Percentiles rank a stretch among this genome's conserved stretches.
phyloP scores from a whole-genome alignment of 2,329 filamentous ascomycete genomes.

The Pseudogymnoascus sp. region DNA sequence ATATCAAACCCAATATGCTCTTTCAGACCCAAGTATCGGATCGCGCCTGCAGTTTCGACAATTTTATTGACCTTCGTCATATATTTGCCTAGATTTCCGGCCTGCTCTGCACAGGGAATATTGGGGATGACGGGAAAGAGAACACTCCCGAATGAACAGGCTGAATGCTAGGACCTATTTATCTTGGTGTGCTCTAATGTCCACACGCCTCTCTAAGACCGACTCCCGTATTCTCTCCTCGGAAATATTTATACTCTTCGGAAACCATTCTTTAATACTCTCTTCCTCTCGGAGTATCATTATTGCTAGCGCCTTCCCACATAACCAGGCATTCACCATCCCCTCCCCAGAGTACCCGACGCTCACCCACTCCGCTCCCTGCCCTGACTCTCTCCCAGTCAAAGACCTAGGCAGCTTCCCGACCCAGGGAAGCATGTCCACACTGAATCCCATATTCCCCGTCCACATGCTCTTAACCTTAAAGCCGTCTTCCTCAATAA shows the following conservation, averaged over 20 bases:
- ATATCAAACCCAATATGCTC: neutral
- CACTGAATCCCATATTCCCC: slow-evolving; percentile 40
- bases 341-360: slow-evolving; percentile 45
- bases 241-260: neutral
- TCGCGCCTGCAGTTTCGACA: neutral
- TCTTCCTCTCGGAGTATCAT: slow-evolving; percentile 36
- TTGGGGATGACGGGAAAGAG: slow-evolving; percentile 17
- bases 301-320: slow-evolving; percentile 38
- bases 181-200: neutral
- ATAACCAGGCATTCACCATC: slow-evolving; percentile 47
- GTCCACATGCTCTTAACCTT: slow-evolving; percentile 38
- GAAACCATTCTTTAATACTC: neutral
- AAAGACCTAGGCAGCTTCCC: slow-evolving; percentile 33
- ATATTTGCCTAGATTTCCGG: slow-evolving; percentile 22
- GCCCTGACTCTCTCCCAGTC: slow-evolving; percentile 17
- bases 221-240: neutral
- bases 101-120: slow-evolving; percentile 27
- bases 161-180: too few species aligned
- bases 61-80: neutral
- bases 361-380: slow-evolving; percentile 39
- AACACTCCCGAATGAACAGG: neutral
- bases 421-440: slow-evolving; percentile 42
- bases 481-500: slow-evolving; percentile 18
- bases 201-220: neutral
- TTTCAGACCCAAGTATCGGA: neutral